Evolutionary conservation across 805 yeast genomes (phyloP).

Genomic region (Dipodascus geniculatus): DNA sequence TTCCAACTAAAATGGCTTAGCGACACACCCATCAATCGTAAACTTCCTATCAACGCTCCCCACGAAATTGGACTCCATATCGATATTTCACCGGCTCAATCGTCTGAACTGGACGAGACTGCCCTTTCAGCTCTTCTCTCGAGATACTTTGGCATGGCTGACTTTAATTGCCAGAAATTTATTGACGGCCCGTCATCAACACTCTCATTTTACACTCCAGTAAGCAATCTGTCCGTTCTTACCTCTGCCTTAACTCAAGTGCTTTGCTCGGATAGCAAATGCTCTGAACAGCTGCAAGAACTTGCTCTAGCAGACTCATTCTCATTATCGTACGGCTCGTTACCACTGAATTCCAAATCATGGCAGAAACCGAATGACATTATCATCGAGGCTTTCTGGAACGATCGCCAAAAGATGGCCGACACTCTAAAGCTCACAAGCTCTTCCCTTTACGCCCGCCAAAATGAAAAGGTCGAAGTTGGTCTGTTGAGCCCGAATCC

Average conservation of each 20-base stretch:
- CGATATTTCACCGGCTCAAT: constrained; percentile 20
- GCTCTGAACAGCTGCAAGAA: constrained; percentile 1
- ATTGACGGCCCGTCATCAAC: constrained; percentile 1
- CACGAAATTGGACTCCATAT: constrained; percentile 19
- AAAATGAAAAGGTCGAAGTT: constrained; percentile 12
- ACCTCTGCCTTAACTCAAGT: not conserved
- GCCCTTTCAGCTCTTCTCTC: constrained; percentile 1
- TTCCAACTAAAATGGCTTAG: constrained; percentile 14
- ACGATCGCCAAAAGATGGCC: not conserved
- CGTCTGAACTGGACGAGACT: constrained; percentile 3
- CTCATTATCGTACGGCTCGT: constrained; percentile 10
- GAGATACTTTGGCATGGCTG: constrained; percentile 5
- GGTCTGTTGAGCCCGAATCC: constrained; percentile 12
- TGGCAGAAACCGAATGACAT: constrained; percentile 11
- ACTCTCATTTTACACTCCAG: constrained; percentile 1
- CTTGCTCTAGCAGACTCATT: constrained; percentile 10
- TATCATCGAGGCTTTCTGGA: constrained; percentile 17
- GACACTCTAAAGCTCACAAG: not conserved
- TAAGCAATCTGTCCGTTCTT: not conserved
- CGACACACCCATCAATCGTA: constrained; percentile 8
- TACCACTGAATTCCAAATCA: constrained; percentile 9
- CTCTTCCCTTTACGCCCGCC: not conserved
- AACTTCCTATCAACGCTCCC: constrained; percentile 17
- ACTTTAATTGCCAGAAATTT: constrained; percentile 13
- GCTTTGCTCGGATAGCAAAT: not conserved